These are phyloP conservation scores for Naematelia aurantialba DNA, from an alignment of 768 basidiomycete genomes.

Conservation along the genomic window DNA sequence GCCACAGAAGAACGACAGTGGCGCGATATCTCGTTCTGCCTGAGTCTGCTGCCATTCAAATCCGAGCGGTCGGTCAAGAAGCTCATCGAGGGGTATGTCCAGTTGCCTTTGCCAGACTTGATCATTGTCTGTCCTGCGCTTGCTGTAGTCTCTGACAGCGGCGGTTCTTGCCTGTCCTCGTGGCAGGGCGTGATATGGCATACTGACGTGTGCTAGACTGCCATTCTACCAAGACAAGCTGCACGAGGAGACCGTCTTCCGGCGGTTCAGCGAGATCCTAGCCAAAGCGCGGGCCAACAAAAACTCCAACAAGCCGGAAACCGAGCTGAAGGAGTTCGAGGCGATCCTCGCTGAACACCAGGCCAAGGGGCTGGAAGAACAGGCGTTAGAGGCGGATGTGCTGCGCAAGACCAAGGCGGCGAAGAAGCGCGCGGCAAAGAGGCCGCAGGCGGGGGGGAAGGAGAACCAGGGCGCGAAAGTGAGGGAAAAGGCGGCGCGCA, in stretches of 20 bases:
- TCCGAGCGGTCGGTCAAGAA: constrained; percentile 95
- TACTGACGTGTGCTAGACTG: constrained; percentile 53
- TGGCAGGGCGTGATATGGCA: neutral
- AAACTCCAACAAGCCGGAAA: constrained; percentile 83
- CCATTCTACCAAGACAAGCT: constrained; percentile 95
- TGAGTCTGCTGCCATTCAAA: constrained; percentile 92
- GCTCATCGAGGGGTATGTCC: constrained; percentile 67
- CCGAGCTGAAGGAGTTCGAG: constrained; percentile 93
- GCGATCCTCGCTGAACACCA: constrained; percentile 80
- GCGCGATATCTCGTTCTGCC: constrained; percentile 94
- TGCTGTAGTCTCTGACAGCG: neutral
- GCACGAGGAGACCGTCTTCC: constrained; percentile 77
- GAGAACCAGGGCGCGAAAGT: neutral
- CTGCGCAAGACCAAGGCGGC: constrained; percentile 76
- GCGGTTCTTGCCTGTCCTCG: neutral
- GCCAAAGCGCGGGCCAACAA: constrained; percentile 88
- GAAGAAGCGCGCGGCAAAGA: constrained; percentile 50
- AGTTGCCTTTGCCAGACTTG: neutral
- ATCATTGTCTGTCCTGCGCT: neutral
- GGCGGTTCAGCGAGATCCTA: constrained; percentile 83
- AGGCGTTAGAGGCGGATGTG: constrained; percentile 81
- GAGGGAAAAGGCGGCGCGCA: neutral
- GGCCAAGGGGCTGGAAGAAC: constrained; percentile 83
- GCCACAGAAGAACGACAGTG: constrained; percentile 88
- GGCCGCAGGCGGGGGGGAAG: constrained; percentile 6